phyloP scores from a whole-genome alignment of 495 filamentous ascomycete species.

The Hypoxylon cercidicola region DNA sequence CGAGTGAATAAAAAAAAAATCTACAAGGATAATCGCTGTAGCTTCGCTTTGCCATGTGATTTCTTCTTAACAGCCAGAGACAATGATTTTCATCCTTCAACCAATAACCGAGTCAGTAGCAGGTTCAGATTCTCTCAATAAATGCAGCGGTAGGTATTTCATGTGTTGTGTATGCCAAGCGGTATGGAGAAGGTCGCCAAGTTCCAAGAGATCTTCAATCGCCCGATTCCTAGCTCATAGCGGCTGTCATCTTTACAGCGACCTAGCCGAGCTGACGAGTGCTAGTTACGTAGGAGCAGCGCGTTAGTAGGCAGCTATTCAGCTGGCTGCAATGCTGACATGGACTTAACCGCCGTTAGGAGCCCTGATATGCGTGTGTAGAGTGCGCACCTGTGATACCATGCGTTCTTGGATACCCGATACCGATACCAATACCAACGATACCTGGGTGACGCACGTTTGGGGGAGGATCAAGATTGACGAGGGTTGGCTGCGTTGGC shows the following conservation, averaged over 20 bases:
- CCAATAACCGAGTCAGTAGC: not conserved
- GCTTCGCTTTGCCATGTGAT: not conserved
- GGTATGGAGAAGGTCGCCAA: conserved; percentile 28
- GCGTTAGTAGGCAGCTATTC: conserved; percentile 8
- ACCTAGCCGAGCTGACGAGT: not conserved
- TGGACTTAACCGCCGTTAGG: not conserved
- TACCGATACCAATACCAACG: not conserved
- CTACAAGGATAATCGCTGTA: not conserved
- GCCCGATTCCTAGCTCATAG: conserved; percentile 16
- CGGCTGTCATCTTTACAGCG: conserved; percentile 15
- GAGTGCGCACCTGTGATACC: too few species aligned
- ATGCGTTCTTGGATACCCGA: too few species aligned
- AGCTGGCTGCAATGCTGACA: conserved; percentile 29
- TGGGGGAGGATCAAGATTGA: conserved; percentile 1
- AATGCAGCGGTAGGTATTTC: too few species aligned
- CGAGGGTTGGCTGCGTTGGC: too few species aligned
- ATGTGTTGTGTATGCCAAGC: conserved; percentile 24
- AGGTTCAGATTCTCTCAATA: not conserved
- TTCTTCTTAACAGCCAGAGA: conserved; percentile 1
- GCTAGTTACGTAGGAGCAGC: conserved; percentile 1
- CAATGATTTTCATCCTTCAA: conserved; percentile 1
- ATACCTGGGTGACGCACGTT: conserved; percentile 1
- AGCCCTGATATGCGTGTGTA: not conserved
- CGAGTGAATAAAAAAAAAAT: not conserved
- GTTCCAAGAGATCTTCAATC: conserved; percentile 35